Evolutionary conservation across 1,284 basidiomycete genomes (phyloP).

Genomic region (Mycosarcoma mackinlayi): DNA sequence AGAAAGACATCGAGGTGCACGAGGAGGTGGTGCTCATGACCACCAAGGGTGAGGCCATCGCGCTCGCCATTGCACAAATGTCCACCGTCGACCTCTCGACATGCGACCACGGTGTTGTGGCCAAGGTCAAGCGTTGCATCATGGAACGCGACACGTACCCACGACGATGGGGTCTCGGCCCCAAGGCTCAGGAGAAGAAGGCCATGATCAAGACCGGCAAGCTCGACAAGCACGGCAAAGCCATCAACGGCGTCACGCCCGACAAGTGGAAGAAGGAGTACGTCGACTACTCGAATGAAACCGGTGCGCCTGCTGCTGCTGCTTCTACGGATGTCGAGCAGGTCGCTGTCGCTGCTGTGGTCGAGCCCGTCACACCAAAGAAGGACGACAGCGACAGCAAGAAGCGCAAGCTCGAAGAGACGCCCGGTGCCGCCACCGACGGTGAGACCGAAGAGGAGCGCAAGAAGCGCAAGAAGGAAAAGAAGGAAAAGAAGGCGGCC

Average conservation of each 20-base stretch:
- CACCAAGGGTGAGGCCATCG: slow-evolving; percentile 99
- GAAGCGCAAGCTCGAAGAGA: slow-evolving; percentile 70
- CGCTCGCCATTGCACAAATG: slow-evolving; percentile 84
- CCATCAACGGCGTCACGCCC: slow-evolving; percentile 89
- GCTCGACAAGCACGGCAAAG: slow-evolving; percentile 94
- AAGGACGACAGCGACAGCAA: slow-evolving; percentile 63
- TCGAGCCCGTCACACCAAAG: slow-evolving; percentile 33
- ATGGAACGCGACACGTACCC: slow-evolving; percentile 99
- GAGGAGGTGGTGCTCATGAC: slow-evolving; percentile 99
- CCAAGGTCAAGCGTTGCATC: slow-evolving; percentile 98
- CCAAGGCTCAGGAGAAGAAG: slow-evolving; percentile 96
- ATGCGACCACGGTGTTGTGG: slow-evolving; percentile 98
- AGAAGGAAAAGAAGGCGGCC: slow-evolving; percentile 66
- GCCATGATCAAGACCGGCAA: slow-evolving; percentile 82
- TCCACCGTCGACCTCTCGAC: slow-evolving; percentile 97
- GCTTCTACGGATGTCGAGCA: slow-evolving; percentile 20
- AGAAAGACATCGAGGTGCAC: slow-evolving; percentile 91
- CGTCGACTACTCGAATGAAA: slow-evolving; percentile 80
- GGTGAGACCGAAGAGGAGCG: slow-evolving; percentile 65
- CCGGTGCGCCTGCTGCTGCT: slow-evolving; percentile 63
- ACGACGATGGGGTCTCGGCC: slow-evolving; percentile 96
- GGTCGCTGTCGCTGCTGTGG: slow-evolving; percentile 42
- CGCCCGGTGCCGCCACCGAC: slow-evolving; percentile 43
- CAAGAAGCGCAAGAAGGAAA: slow-evolving; percentile 68
- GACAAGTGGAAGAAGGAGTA: slow-evolving; percentile 91